Evolutionary conservation across 345 rosid genomes (phyloP), one percentile per base, ranked within the genome.

Genomic region (Gynandropsis gynandra): DNA sequence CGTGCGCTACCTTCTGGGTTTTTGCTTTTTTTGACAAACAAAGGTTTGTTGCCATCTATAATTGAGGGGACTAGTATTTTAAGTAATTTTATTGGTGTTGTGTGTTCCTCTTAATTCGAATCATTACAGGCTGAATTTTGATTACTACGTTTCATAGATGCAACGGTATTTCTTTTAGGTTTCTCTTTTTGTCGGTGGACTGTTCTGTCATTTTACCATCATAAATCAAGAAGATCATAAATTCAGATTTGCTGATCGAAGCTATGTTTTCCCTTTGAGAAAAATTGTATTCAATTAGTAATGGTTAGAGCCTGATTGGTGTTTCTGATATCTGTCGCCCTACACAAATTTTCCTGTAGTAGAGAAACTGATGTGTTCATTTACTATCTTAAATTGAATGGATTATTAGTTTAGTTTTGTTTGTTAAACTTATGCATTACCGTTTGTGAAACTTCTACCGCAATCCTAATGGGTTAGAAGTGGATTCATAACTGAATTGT

Each of bases 181-280:
- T 62, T 1, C 27, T 40, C 47, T 45, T 54, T 5, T 19, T 10
- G 11, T 31, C 13, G 54, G 35, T 38, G 16, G 3, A 10, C 40
- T 19, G 49, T 16, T 46, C 42, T 54, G 32, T 54, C 24, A 13
- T 2, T 44, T 56, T 39, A 29, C 39, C 60, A 13, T 54, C 0
- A 44, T 7, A 33, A 34, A 37, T 21, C 8, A 21, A 13, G 40
- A 14, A 14, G 24, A 18, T 21, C 16, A 27, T 10, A 9, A 13
- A 18, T 17, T 13, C 29, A 50, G 33, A n/a, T 21, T 10, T 9
- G 5, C 38, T 62, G 4, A 14, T 24, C 29, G 32, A 15, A 8
- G 13, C 15, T 9, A 10, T 21, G 38, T 16, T 24, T 24, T 48
- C 48, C 29, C 29, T 24, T 24, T 5, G 29, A 24, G 5, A 24